These are phyloP conservation scores for Allium sativum DNA, from an alignment of 106 monocot species.

Conservation along the genomic window DNA sequence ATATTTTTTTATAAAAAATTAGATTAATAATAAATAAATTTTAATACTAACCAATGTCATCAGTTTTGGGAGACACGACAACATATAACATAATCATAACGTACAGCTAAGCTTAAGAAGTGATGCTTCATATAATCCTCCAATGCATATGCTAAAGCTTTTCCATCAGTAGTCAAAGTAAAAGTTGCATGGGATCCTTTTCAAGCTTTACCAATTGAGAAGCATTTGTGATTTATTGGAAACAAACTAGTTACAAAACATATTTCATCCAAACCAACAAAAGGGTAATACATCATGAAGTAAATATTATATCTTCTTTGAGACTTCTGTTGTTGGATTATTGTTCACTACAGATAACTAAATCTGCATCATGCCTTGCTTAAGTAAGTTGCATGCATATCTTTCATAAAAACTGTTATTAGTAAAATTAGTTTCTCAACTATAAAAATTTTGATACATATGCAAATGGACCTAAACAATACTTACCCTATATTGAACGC, in stretches of 20 bases:
- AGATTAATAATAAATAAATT: no score
- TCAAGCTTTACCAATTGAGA: constrained; percentile 70
- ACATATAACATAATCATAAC: constrained; percentile 79
- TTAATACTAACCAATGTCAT: constrained; percentile 58
- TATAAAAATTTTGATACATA: no score
- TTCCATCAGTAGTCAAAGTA: constrained; percentile 88
- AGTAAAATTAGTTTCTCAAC: not conserved
- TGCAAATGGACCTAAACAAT: not conserved
- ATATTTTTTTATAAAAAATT: no score
- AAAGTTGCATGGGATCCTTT: constrained; percentile 89
- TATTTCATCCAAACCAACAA: constrained; percentile 7
- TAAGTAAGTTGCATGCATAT: constrained; percentile 78
- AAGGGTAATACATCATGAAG: no score
- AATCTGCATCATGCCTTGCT: constrained; percentile 80
- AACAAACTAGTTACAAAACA: constrained; percentile 19
- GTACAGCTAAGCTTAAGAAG: constrained; percentile 68
- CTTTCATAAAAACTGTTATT: constrained; percentile 17
- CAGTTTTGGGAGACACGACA: constrained; percentile 89
- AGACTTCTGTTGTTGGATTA: constrained; percentile 29
- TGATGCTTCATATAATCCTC: constrained; percentile 76
- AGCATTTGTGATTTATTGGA: constrained; percentile 45
- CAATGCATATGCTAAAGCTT: constrained; percentile 56
- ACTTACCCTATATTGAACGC: constrained; percentile 84
- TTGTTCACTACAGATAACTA: constrained; percentile 32
- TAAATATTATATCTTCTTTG: constrained; percentile 29